These are phyloP conservation scores for Emmonsia crescens DNA, from an alignment of 2,329 filamentous ascomycete species.

Conservation along the genomic window DNA sequence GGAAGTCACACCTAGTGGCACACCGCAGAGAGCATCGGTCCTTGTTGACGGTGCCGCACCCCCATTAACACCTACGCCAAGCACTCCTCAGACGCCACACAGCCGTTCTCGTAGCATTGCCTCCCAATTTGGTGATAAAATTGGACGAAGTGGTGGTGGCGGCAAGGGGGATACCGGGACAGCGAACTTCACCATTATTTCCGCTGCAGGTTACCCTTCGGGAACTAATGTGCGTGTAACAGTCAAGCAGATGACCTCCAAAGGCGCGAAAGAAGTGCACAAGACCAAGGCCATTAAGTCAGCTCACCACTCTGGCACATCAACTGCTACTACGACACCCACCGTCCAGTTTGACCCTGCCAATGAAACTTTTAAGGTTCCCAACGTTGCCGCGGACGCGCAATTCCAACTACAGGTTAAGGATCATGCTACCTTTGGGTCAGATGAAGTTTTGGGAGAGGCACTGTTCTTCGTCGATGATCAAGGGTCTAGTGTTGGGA, in stretches of 20 bases:
- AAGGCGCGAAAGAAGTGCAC: constrained; percentile 64
- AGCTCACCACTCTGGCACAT: constrained; percentile 22
- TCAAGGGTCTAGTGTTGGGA: constrained; percentile 48
- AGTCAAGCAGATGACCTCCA: constrained; percentile 56
- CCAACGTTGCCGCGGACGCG: constrained; percentile 62
- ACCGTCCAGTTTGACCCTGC: constrained; percentile 54
- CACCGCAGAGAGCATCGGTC: constrained; percentile 36
- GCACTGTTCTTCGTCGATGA: constrained; percentile 88
- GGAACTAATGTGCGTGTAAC: constrained; percentile 68
- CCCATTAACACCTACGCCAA: constrained; percentile 12
- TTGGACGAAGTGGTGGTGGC: constrained; percentile 42
- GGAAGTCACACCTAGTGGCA: constrained; percentile 13
- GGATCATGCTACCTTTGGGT: constrained; percentile 73
- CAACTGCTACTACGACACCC: constrained; percentile 1
- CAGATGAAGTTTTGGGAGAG: constrained; percentile 75
- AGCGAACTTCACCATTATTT: constrained; percentile 69
- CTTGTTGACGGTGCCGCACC: constrained; percentile 19
- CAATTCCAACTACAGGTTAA: constrained; percentile 81
- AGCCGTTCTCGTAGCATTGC: constrained; percentile 38
- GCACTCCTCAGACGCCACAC: constrained; percentile 30
- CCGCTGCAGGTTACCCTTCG: constrained; percentile 65
- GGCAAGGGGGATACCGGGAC: constrained; percentile 54
- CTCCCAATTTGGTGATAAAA: constrained; percentile 39
- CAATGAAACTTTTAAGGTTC: constrained; percentile 63
- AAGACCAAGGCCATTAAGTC: constrained; percentile 89